phyloP scores from a whole-genome alignment of 139 green algal species.

The Micractinium sp. region DNA sequence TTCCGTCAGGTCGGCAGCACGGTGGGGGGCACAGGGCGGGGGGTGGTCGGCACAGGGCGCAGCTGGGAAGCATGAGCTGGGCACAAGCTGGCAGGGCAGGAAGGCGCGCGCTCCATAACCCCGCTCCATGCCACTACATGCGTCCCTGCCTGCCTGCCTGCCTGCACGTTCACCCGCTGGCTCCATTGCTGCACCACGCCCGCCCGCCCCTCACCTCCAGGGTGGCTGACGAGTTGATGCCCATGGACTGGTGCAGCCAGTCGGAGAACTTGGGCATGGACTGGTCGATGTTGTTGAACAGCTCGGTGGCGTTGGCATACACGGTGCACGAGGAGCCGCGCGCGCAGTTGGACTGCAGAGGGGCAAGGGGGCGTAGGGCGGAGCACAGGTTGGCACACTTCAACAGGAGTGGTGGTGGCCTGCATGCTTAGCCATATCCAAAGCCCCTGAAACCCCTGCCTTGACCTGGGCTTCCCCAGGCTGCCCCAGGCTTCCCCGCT shows the following conservation, averaged over 20 bases:
- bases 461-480: neutral
- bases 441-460: no score
- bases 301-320: constrained; percentile 34
- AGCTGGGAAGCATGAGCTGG: no score
- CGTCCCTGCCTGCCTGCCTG: neutral
- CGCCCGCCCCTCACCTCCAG: neutral
- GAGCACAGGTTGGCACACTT: neutral
- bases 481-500: neutral
- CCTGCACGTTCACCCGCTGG: neutral
- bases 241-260: constrained; percentile 45
- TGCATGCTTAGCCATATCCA: no score
- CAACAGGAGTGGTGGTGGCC: neutral
- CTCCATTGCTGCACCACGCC: neutral
- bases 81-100: no score
- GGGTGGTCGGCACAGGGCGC: neutral
- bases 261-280: constrained; percentile 38
- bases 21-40: neutral
- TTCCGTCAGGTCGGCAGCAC: no score
- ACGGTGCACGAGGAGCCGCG: constrained; percentile 29
- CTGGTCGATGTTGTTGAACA: constrained; percentile 29
- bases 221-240: constrained; percentile 45
- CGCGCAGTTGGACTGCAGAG: constrained; percentile 24
- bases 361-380: neutral
- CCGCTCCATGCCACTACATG: no score
- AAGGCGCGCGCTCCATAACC: no score